Percentiles rank a stretch among this genome's conserved stretches.
Conservation (phyloP, 352 stramenopile species). For the Peronospora belbahrii region DNA sequence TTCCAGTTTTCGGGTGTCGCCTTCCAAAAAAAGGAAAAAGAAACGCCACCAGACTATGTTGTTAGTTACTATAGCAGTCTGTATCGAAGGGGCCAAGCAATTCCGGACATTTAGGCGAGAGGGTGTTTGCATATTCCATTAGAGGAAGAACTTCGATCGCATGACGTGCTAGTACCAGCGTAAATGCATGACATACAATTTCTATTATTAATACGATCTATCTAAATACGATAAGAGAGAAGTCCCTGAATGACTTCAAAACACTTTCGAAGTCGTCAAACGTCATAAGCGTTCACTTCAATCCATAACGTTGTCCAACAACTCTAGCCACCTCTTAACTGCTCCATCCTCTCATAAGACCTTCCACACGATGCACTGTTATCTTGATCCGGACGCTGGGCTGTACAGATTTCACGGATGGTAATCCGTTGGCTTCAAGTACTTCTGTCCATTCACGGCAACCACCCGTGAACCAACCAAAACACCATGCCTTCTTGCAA, state of each 20-base stretch:
- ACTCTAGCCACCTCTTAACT: background rate
- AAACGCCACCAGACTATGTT: slow-evolving; percentile 36
- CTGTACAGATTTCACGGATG: slow-evolving; percentile 47
- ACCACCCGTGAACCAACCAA: slow-evolving; percentile 62
- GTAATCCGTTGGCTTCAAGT: slow-evolving; percentile 38
- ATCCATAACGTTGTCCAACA: background rate
- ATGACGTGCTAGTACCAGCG: background rate
- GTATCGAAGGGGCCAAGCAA: background rate
- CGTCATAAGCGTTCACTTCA: slow-evolving; percentile 1
- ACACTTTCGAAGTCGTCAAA: slow-evolving; percentile 14
- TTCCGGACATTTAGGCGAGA: slow-evolving; percentile 37
- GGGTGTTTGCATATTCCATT: no score
- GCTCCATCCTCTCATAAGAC: slow-evolving; percentile 63
- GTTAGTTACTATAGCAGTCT: slow-evolving; percentile 43
- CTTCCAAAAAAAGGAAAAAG: slow-evolving; percentile 2
- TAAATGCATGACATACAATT: slow-evolving; percentile 2
- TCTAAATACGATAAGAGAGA: slow-evolving; percentile 16
- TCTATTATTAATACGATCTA: slow-evolving; percentile 24
- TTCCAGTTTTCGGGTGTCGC: slow-evolving; percentile 25
- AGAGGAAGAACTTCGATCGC: background rate
- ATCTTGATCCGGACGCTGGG: slow-evolving; percentile 49
- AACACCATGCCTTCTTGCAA: slow-evolving; percentile 44
- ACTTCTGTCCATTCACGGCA: slow-evolving; percentile 52
- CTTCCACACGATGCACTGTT: slow-evolving; percentile 70
- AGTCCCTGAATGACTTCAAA: slow-evolving; percentile 12